phyloP scores from a whole-genome alignment of 2,329 filamentous ascomycete genomes.

The Huntiella bhutanensis region DNA sequence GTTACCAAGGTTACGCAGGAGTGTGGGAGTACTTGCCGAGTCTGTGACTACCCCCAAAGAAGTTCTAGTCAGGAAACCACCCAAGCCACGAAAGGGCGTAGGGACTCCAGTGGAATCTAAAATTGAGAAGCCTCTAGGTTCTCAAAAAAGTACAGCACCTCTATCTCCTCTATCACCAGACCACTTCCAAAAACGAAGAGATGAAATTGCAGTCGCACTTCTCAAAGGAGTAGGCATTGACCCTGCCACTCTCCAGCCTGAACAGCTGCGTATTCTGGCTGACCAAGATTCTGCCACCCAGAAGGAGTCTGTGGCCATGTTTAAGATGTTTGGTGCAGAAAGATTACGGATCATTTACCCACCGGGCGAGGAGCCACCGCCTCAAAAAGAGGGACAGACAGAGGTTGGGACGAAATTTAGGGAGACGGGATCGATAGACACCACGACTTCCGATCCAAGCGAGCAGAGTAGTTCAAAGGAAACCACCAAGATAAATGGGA shows the following conservation, averaged over 20 bases:
- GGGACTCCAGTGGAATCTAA: too few relatives aligned
- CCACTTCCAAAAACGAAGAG: conserved; percentile 11
- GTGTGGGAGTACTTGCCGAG: too few relatives aligned
- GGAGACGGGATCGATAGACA: conserved; percentile 10
- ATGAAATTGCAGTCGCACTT: conserved; percentile 23
- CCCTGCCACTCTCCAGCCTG: conserved; percentile 29
- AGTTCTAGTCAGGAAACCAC: too few relatives aligned
- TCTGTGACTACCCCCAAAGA: too few relatives aligned
- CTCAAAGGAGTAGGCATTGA: conserved; percentile 30
- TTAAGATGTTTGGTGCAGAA: conserved; percentile 38
- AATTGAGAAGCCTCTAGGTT: too few relatives aligned
- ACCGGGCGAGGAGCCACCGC: not conserved
- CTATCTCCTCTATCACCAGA: too few relatives aligned
- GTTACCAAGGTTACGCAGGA: too few relatives aligned
- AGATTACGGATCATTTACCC: conserved; percentile 38
- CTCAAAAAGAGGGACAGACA: not conserved
- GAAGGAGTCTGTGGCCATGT: conserved; percentile 34
- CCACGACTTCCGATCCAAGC: too few relatives aligned
- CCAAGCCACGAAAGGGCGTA: too few relatives aligned
- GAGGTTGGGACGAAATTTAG: conserved; percentile 5
- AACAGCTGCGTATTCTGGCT: conserved; percentile 40
- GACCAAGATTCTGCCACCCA: conserved; percentile 40
- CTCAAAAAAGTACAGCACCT: too few relatives aligned
- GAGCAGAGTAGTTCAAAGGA: too few relatives aligned
- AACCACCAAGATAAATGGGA: too few relatives aligned